phyloP scores from a whole-genome alignment of 345 rosid species.

The Corymbia maculata region DNA sequence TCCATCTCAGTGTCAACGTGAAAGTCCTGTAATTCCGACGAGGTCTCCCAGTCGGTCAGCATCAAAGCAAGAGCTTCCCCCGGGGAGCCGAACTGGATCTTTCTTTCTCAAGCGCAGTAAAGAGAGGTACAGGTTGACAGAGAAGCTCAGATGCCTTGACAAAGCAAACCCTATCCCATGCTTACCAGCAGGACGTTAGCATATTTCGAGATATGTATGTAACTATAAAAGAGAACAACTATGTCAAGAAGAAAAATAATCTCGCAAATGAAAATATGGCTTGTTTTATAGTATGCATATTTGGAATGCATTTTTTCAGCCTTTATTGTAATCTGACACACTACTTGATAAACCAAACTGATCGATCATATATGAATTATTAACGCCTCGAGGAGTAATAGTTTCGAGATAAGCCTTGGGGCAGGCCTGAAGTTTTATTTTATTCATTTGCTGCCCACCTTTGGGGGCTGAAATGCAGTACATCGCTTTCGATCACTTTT shows the following conservation, averaged over 20 bases:
- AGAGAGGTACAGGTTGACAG: neutral
- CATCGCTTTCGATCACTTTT: neutral
- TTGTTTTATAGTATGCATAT: neutral
- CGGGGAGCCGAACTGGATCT: neutral
- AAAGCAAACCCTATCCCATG: neutral
- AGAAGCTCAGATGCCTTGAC: neutral
- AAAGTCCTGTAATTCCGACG: neutral
- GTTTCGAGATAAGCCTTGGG: neutral
- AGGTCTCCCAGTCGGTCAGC: neutral
- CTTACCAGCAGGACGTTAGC: neutral
- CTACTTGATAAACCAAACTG: neutral
- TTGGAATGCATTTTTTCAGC: neutral
- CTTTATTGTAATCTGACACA: neutral
- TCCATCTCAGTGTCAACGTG: neutral
- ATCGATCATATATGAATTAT: neutral
- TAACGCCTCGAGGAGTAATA: neutral
- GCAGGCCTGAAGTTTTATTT: neutral
- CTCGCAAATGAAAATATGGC: too few species aligned
- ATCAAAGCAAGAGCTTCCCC: neutral
- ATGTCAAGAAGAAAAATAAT: neutral
- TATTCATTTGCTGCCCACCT: neutral
- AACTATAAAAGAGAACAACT: neutral
- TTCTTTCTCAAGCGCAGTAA: neutral
- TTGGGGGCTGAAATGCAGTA: neutral
- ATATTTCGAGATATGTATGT: neutral